A percentile compares a stretch with the other conserved stretches of the same genome.
Conservation (phyloP, 345 rosid species). For the Salix udensis region DNA sequence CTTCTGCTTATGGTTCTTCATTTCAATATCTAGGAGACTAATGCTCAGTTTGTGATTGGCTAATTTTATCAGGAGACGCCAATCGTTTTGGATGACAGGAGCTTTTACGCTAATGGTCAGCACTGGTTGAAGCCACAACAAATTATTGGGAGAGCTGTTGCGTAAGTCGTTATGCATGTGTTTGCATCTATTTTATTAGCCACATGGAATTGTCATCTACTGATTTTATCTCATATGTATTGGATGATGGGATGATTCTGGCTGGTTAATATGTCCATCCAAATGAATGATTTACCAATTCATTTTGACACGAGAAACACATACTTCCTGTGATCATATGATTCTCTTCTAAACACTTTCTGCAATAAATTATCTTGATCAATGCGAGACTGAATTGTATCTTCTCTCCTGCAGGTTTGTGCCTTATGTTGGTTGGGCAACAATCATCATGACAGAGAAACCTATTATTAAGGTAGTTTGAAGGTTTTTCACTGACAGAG, state of each 20-base stretch:
- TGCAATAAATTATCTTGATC: not conserved
- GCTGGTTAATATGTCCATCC: not conserved
- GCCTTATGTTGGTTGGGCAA: conserved; percentile 93
- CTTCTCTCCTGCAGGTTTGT: conserved; percentile 46
- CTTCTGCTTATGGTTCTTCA: not conserved
- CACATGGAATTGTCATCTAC: not conserved
- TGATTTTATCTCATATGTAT: not conserved
- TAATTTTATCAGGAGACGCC: conserved; percentile 46
- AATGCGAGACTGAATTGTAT: not conserved
- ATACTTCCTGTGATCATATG: not conserved
- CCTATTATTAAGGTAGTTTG: conserved; percentile 67
- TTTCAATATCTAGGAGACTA: not conserved
- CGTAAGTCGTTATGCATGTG: conserved; percentile 38
- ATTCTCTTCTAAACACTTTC: not conserved
- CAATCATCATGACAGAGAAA: conserved; percentile 95
- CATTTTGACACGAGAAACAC: not conserved
- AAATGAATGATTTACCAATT: not conserved
- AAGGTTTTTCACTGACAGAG: not conserved
- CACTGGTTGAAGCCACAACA: conserved; percentile 78
- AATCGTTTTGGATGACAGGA: conserved; percentile 78
- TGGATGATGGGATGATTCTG: not conserved
- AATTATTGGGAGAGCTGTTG: conserved; percentile 91
- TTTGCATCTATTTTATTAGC: not conserved
- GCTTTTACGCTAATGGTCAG: conserved; percentile 82
- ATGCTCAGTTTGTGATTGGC: not conserved